These are phyloP conservation scores for Biscogniauxia marginata DNA, from an alignment of 2,329 filamentous ascomycete genomes.

Conservation along the genomic window DNA sequence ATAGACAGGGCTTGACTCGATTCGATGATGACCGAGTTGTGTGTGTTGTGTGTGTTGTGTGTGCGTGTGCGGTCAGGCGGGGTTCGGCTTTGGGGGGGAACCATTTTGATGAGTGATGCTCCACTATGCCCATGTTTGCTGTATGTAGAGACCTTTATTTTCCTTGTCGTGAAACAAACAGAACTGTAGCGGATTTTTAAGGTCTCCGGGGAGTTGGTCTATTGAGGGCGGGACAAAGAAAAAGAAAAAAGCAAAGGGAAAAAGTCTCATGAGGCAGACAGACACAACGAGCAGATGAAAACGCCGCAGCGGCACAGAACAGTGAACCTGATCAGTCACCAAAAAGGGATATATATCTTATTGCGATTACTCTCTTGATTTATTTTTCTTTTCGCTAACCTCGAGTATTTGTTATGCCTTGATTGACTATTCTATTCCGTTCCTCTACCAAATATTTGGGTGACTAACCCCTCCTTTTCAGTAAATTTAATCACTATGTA, in stretches of 20 bases:
- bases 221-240: not conserved
- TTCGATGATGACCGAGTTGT: constrained; percentile 16
- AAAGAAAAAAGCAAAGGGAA: constrained; percentile 1
- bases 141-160: constrained; percentile 17
- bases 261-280: constrained; percentile 1
- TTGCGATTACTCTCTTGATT: not conserved
- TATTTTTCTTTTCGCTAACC: not conserved
- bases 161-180: constrained; percentile 10
- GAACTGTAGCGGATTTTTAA: constrained; percentile 10
- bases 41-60: constrained; percentile 16
- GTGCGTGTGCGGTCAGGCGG: constrained; percentile 6
- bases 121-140: constrained; percentile 12
- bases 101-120: constrained; percentile 11
- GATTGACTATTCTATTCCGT: no score
- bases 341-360: not conserved
- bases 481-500: no score
- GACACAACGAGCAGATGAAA: not conserved
- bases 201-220: not conserved
- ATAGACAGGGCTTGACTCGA: constrained; percentile 25
- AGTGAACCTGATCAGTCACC: not conserved
- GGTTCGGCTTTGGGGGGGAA: constrained; percentile 8
- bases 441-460: no score
- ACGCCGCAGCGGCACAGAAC: not conserved
- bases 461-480: no score
- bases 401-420: not conserved